These are phyloP conservation scores for Vararia minispora DNA, from an alignment of 768 basidiomycete genomes.

Conservation along the genomic window DNA sequence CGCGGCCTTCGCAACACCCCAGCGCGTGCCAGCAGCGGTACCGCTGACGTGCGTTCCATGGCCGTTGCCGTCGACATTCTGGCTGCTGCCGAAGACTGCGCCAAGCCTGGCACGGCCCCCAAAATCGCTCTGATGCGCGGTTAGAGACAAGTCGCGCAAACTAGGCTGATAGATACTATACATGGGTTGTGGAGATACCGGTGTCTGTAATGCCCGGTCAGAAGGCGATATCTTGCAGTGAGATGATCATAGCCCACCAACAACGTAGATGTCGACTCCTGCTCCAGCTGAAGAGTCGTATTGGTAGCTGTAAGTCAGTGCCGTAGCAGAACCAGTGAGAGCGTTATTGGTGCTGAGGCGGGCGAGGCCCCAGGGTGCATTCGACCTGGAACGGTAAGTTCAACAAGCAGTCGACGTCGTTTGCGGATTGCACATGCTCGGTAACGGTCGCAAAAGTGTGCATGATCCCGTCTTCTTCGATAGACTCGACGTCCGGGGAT, in stretches of 20 bases:
- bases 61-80: constrained; percentile 27
- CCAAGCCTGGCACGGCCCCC: constrained; percentile 33
- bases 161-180: background rate
- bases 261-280: constrained; percentile 32
- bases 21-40: constrained; percentile 24
- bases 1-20: constrained; percentile 21
- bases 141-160: background rate
- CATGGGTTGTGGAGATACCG: constrained; percentile 18
- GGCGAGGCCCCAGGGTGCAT: constrained; percentile 17
- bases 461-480: constrained; percentile 14
- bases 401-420: background rate
- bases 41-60: constrained; percentile 33
- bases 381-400: constrained; percentile 4
- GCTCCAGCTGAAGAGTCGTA: constrained; percentile 23
- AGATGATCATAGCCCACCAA: constrained; percentile 19
- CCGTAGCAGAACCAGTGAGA: constrained; percentile 7
- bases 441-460: constrained; percentile 7
- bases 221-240: constrained; percentile 6
- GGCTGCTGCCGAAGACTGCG: constrained; percentile 22
- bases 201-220: constrained; percentile 3
- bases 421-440: constrained; percentile 2
- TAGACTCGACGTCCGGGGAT: constrained; percentile 13
- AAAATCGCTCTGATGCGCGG: constrained; percentile 22
- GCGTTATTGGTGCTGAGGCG: constrained; percentile 11
- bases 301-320: constrained; percentile 13